phyloP scores from a whole-genome alignment of 2,329 filamentous ascomycete species.

The Coniochaeta sp. region DNA sequence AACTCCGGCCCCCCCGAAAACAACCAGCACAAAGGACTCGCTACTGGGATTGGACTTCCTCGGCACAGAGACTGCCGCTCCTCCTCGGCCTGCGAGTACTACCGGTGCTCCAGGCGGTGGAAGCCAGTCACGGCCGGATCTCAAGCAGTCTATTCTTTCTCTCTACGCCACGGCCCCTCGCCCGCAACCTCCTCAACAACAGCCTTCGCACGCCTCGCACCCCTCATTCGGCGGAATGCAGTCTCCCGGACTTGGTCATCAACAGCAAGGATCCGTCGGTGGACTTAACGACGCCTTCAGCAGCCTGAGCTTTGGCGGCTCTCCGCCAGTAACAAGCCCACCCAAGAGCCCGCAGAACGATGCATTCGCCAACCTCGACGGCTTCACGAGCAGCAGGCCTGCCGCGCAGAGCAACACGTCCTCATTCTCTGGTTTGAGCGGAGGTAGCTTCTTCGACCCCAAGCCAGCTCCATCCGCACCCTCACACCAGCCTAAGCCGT shows the following conservation, averaged over 20 bases:
- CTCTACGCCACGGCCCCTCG: conserved; percentile 82
- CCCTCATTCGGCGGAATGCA: conserved; percentile 62
- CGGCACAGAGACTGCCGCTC: conserved; percentile 60
- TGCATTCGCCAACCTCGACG: conserved; percentile 25
- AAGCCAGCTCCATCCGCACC: conserved; percentile 50
- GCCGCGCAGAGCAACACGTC: conserved; percentile 26
- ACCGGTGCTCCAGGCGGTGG: conserved; percentile 53
- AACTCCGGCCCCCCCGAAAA: conserved; percentile 59
- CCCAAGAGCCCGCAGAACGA: conserved; percentile 29
- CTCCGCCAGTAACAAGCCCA: conserved; percentile 13
- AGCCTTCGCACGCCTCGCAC: conserved; percentile 48
- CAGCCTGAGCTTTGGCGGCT: conserved; percentile 37
- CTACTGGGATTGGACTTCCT: conserved; percentile 91
- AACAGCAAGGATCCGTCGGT: conserved; percentile 41
- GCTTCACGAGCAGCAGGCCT: conserved; percentile 23
- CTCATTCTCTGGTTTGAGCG: conserved; percentile 50
- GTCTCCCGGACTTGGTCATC: conserved; percentile 44
- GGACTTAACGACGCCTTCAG: conserved; percentile 77
- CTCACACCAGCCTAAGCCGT: conserved; percentile 42
- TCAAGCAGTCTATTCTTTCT: conserved; percentile 96
- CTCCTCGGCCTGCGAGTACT: conserved; percentile 79
- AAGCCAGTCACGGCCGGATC: conserved; percentile 74
- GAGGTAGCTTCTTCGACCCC: conserved; percentile 78
- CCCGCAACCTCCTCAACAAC: conserved; percentile 53
- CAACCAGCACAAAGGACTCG: conserved; percentile 77